phyloP scores from a whole-genome alignment of 78 protist species.

The Isochrysis galbana region DNA sequence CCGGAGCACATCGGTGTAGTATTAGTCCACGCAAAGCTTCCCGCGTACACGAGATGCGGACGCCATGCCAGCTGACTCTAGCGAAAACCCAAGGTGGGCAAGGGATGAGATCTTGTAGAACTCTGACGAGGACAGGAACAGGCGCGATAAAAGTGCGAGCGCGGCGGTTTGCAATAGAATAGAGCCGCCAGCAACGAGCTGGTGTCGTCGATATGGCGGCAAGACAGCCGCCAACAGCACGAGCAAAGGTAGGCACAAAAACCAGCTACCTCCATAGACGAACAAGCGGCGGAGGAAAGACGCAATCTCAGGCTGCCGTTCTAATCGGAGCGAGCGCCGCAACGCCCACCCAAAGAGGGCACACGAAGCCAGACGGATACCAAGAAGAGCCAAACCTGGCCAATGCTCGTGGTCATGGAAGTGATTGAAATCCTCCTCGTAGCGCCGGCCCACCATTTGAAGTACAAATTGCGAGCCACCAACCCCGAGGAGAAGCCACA shows the following conservation, averaged over 20 bases:
- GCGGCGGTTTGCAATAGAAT: neutral
- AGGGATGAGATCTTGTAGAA: conserved; percentile 16
- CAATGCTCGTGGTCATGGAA: conserved; percentile 26
- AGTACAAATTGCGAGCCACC: neutral
- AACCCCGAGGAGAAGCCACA: neutral
- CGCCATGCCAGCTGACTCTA: neutral
- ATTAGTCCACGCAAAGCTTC: too few species aligned
- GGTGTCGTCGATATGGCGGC: conserved; percentile 26
- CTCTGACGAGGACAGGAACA: neutral
- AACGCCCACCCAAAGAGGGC: conserved; percentile 11
- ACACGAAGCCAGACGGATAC: neutral
- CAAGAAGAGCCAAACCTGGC: conserved; percentile 20
- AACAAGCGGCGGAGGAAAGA: neutral
- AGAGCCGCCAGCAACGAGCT: conserved; percentile 16
- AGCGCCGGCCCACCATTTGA: neutral
- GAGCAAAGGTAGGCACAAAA: neutral
- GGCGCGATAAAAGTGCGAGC: conserved; percentile 11
- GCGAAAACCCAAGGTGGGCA: neutral
- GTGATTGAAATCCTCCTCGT: conserved; percentile 28
- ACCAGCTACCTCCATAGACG: neutral
- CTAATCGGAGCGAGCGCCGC: neutral
- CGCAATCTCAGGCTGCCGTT: neutral
- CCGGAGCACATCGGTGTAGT: too few species aligned
- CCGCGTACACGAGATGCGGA: too few species aligned
- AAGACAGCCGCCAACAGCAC: neutral